Conservation (phyloP, 192 early-diverging fungal species). For the Backusella westeae region DNA sequence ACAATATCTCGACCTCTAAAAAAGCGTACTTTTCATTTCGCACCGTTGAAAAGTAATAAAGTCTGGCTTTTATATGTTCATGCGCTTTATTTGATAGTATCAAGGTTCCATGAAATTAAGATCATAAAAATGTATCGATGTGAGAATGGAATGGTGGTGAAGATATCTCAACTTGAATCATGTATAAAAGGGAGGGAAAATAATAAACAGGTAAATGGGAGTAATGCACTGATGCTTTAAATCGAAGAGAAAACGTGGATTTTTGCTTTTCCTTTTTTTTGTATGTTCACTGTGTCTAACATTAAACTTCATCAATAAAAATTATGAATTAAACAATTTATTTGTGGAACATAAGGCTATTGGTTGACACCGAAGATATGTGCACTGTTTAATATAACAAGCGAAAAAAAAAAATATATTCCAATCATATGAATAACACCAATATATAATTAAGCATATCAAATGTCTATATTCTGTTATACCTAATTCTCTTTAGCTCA, state of each 20-base stretch:
- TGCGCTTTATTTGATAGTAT: background rate
- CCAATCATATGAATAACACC: background rate
- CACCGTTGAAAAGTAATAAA: background rate
- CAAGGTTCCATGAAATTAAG: background rate
- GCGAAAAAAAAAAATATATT: background rate
- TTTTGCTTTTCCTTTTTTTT: background rate
- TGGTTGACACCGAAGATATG: background rate
- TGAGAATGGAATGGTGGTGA: background rate
- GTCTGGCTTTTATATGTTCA: background rate
- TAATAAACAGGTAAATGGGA: background rate
- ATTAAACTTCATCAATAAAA: slow-evolving; percentile 4
- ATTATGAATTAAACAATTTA: slow-evolving; percentile 2
- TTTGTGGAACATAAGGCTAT: background rate
- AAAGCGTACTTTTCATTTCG: background rate
- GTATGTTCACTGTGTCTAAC: slow-evolving; percentile 3
- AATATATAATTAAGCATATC: too few relatives aligned
- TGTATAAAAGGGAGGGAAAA: background rate
- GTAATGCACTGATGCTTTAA: background rate
- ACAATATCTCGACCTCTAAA: slow-evolving; percentile 1
- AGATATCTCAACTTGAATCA: background rate
- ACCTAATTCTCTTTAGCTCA: too few relatives aligned
- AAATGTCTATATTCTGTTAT: too few relatives aligned
- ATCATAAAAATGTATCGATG: background rate
- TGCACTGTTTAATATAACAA: background rate
- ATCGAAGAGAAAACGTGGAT: background rate